These are phyloP conservation scores for Tuctoria greenei DNA, from an alignment of 176 grass and related monocot species.

Conservation along the genomic window DNA sequence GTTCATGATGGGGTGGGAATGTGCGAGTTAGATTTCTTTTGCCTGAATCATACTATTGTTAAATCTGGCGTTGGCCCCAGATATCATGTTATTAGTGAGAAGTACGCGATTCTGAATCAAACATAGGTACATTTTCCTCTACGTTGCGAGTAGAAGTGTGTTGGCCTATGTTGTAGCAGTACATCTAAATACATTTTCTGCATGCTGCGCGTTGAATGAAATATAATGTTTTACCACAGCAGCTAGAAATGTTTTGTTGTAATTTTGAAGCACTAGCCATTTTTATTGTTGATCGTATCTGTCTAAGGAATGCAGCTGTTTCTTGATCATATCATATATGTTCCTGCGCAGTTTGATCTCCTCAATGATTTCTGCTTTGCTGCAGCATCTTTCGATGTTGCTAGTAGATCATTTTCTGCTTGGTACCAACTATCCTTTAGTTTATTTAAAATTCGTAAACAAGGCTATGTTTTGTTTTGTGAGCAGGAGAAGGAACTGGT, in stretches of 20 bases:
- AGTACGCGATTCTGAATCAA: too few relatives aligned
- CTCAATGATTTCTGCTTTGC: background rate
- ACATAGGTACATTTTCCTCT: too few relatives aligned
- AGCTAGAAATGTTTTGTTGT: background rate
- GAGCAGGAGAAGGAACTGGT: slow-evolving; percentile 85
- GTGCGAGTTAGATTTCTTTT: background rate
- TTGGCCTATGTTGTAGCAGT: background rate
- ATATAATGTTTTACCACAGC: background rate
- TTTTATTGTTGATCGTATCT: background rate
- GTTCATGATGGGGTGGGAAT: background rate
- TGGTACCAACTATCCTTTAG: background rate
- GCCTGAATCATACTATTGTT: background rate
- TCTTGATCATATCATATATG: background rate
- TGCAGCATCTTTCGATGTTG: background rate
- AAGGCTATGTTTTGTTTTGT: background rate
- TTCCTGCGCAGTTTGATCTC: background rate
- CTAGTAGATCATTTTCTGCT: background rate
- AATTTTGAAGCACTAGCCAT: background rate
- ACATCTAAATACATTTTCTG: background rate
- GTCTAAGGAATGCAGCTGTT: background rate
- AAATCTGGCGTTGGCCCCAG: background rate
- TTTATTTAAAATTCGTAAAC: too few relatives aligned
- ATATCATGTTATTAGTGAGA: background rate
- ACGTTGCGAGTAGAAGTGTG: background rate
- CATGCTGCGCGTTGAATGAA: background rate